Conservation (phyloP, 768 basidiomycete genomes). For the Naganishia vaughanmartiniae region DNA sequence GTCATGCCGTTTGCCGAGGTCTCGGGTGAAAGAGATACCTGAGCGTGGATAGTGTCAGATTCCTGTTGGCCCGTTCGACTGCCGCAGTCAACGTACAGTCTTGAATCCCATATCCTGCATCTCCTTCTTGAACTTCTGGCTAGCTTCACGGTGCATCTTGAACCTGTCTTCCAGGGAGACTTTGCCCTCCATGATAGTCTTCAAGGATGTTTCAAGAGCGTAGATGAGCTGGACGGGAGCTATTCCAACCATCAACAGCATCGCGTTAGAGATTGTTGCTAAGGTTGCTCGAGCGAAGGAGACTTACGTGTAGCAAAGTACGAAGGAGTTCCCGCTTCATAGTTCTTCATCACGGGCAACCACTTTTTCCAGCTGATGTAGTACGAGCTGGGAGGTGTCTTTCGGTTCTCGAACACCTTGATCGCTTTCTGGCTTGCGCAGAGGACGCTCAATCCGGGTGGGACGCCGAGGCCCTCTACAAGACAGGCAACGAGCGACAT, state of each 20-base stretch:
- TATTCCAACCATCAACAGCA: conserved; percentile 18
- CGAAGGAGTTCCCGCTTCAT: conserved; percentile 73
- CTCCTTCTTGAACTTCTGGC: conserved; percentile 66
- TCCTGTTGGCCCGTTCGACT: background rate
- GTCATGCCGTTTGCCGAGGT: conserved; percentile 92
- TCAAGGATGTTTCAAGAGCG: conserved; percentile 79
- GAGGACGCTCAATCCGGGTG: conserved; percentile 86
- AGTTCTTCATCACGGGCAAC: conserved; percentile 87
- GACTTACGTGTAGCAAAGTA: conserved; percentile 78
- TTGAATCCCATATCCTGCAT: conserved; percentile 68
- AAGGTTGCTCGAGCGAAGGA: background rate
- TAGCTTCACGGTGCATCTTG: conserved; percentile 67
- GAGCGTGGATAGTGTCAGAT: conserved; percentile 11
- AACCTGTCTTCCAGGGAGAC: conserved; percentile 77
- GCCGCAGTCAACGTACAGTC: conserved; percentile 50
- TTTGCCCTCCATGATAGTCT: conserved; percentile 63
- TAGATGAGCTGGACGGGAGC: conserved; percentile 90
- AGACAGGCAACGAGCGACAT: conserved; percentile 20
- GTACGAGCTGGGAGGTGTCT: conserved; percentile 68
- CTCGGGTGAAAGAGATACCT: conserved; percentile 58
- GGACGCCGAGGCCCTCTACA: conserved; percentile 84
- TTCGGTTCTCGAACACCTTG: conserved; percentile 64
- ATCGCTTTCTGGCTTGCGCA: conserved; percentile 77
- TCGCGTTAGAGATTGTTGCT: background rate
- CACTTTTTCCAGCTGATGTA: conserved; percentile 88